Base-by-base conservation (phyloP, 176 grass and related monocot genomes). In the Zea luxurians region DNA sequence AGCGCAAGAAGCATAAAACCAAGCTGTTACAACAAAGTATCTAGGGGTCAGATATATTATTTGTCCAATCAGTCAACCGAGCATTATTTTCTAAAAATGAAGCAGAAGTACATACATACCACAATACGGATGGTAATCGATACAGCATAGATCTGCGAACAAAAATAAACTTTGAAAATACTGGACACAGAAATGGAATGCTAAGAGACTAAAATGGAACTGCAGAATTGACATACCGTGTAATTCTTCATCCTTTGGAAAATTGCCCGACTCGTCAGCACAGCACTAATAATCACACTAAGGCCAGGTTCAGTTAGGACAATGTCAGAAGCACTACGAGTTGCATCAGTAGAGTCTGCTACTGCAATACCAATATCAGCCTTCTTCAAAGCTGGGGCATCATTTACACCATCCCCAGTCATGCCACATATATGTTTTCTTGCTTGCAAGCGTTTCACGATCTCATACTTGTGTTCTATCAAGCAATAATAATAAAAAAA, bases 111-210 rank as follows among this genome's bases (percentile, higher is more conserved):
- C 90, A 27, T 27, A 27, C 27, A 47, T 87, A 90, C 93, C 90
- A 97, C 93, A 88, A 97, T 97, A 90, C 93, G 93, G 77, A 97
- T 93, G 50, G 93, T 97, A 82, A 97, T 97, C 41, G 93, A 97
- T 10, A 97, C 93, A 81, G 93, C 93, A 85, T 97, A 93, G 17
- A 97, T 97, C 93, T 97, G 90, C 85, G 87, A 53, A 37, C 8
- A 85, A 6, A 53, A 84, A 46, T 64, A 35, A 66, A 52, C 21
- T 47, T 50, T 66, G n/a, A 88, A 84, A 48, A 60, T 37, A 12
- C 45, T 73, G 61, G 3, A 42, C 48, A 64, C 11, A 54, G 58
- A 40, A 48, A 64, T 71, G 54, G 37, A 69, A 5, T 15, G 42
- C 9, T 21, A 16, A 17, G 18, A 54, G 73, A 54, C 34, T 35